Conservation (phyloP, 768 basidiomycete species). For the Agaricus bisporus region DNA sequence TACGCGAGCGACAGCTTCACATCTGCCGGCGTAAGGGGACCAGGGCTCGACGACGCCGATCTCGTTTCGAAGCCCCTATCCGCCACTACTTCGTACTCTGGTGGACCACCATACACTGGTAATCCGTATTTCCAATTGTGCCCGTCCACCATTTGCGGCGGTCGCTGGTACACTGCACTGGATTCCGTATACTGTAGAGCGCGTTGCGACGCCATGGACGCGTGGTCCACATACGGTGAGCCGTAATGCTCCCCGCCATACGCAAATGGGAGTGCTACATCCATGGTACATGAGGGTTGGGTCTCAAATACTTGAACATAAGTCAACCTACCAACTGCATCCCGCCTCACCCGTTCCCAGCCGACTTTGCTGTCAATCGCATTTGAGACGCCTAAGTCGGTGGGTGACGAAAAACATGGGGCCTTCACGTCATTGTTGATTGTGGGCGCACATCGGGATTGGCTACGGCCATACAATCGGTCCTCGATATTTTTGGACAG, state of each 20-base stretch:
- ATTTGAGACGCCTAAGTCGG: neutral
- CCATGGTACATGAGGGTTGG: neutral
- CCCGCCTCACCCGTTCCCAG: neutral
- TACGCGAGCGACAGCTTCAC: neutral
- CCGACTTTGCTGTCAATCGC: neutral
- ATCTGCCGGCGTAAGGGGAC: slow-evolving; percentile 3
- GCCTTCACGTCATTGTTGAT: neutral
- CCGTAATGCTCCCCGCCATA: neutral
- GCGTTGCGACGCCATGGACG: neutral
- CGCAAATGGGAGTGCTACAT: neutral
- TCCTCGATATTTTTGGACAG: neutral
- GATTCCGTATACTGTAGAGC: slow-evolving; percentile 1
- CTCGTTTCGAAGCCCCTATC: neutral
- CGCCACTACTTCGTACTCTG: neutral
- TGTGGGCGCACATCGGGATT: neutral
- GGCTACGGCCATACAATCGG: neutral
- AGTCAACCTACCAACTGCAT: neutral
- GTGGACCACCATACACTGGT: neutral
- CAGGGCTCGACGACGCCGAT: slow-evolving; percentile 4
- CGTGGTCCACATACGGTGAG: neutral
- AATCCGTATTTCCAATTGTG: neutral
- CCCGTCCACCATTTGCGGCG: neutral
- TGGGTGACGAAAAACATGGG: neutral
- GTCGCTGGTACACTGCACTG: neutral
- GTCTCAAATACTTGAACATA: neutral